Evolutionary conservation across 2,329 filamentous ascomycete species (phyloP).

Genomic region (Colletotrichum sublineola): DNA sequence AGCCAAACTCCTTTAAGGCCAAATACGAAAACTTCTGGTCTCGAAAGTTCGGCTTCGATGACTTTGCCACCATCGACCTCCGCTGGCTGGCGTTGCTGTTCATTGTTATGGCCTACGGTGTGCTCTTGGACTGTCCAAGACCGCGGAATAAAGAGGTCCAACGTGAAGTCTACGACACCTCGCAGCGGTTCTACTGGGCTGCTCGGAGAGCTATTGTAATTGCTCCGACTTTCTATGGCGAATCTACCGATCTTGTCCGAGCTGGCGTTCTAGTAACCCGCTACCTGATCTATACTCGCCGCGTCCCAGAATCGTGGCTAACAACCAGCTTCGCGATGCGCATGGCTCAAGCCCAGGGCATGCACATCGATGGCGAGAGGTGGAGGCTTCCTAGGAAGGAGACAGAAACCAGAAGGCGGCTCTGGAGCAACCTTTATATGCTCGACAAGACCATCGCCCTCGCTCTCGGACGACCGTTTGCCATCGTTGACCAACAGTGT

Average conservation of each 20-base stretch:
- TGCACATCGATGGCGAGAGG: constrained; percentile 57
- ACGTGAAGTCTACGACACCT: constrained; percentile 54
- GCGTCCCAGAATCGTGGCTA: constrained; percentile 56
- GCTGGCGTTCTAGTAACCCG: constrained; percentile 56
- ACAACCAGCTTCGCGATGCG: constrained; percentile 58
- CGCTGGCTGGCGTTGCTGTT: constrained; percentile 58
- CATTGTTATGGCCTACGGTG: constrained; percentile 56
- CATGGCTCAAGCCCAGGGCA: constrained; percentile 58
- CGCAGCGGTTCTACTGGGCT: constrained; percentile 58
- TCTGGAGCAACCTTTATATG: constrained; percentile 57
- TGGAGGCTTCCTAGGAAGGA: constrained; percentile 54
- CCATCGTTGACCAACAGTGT: constrained; percentile 55
- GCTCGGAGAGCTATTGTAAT: constrained; percentile 55
- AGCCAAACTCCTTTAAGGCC: constrained; percentile 50
- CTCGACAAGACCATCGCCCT: constrained; percentile 57
- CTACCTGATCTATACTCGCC: constrained; percentile 55
- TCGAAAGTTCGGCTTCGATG: constrained; percentile 55
- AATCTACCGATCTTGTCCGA: constrained; percentile 56
- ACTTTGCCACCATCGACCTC: constrained; percentile 55
- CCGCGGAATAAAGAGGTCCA: constrained; percentile 51
- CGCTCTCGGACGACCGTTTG: constrained; percentile 55
- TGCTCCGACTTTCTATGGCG: constrained; percentile 57
- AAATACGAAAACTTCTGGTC: constrained; percentile 56
- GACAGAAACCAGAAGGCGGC: constrained; percentile 53
- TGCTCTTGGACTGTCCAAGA: constrained; percentile 52